Conservation (phyloP, 129 eudicot genomes). For the Mikania micrantha region DNA sequence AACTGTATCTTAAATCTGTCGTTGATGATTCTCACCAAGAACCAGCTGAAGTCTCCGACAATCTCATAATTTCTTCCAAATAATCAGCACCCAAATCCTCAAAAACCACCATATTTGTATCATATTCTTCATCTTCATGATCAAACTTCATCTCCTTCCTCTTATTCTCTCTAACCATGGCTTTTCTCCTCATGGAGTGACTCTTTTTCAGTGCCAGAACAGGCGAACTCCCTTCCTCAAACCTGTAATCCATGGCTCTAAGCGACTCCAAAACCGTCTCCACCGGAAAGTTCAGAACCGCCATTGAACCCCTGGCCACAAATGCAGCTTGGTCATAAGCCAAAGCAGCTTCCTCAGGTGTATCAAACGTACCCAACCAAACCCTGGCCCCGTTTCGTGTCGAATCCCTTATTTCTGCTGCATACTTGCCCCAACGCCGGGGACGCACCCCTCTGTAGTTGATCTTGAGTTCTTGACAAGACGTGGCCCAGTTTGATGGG, state of each 20-base stretch:
- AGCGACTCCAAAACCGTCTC: conserved; percentile 42
- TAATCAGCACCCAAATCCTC: conserved; percentile 52
- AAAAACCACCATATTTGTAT: conserved; percentile 28
- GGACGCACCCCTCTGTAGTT: conserved; percentile 41
- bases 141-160: conserved; percentile 15
- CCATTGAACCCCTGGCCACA: conserved; percentile 39
- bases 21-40: conserved; percentile 15
- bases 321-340: conserved; percentile 60
- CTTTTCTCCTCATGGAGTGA: conserved; percentile 37
- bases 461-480: neutral
- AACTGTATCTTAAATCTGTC: conserved; percentile 9
- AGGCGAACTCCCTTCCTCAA: conserved; percentile 42
- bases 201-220: conserved; percentile 43
- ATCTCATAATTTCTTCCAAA: conserved; percentile 43
- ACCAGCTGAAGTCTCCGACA: conserved; percentile 29
- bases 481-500: neutral
- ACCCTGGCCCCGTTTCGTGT: conserved; percentile 50
- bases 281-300: conserved; percentile 44
- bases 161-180: conserved; percentile 10
- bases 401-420: conserved; percentile 52
- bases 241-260: conserved; percentile 25
- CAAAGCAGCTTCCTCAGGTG: conserved; percentile 49
- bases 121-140: neutral
- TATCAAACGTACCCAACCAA: conserved; percentile 60
- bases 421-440: conserved; percentile 49